Percentiles rank a stretch among this genome's conserved stretches.
Evolutionary conservation across 257 asterid species (phyloP).

Genomic region (Solanum clarkiae): DNA sequence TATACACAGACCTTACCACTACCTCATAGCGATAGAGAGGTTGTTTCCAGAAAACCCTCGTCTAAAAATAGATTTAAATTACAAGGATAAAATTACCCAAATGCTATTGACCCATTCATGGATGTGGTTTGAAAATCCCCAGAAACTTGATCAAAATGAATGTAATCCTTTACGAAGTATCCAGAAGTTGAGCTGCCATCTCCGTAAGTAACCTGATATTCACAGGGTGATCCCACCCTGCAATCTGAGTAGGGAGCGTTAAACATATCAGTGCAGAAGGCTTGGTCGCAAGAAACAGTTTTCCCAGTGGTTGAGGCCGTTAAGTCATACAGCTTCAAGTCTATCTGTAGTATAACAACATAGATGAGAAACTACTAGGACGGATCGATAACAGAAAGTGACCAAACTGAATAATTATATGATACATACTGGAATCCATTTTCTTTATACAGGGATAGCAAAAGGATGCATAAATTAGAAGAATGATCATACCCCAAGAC

Average conservation of each 20-base stretch:
- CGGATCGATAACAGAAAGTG: not conserved
- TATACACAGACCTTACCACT: too few species aligned
- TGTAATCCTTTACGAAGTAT: constrained; percentile 59
- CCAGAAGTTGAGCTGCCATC: constrained; percentile 91
- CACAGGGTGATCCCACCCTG: constrained; percentile 61
- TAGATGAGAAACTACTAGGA: not conserved
- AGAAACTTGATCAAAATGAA: constrained; percentile 61
- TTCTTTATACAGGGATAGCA: not conserved
- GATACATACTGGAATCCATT: not conserved
- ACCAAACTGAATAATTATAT: not conserved
- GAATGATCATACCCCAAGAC: constrained; percentile 49
- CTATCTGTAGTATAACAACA: constrained; percentile 39
- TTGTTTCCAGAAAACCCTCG: too few species aligned
- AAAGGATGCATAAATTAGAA: not conserved
- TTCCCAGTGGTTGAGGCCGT: constrained; percentile 65
- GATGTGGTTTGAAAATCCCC: constrained; percentile 64
- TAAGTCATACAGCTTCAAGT: constrained; percentile 61
- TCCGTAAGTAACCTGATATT: constrained; percentile 73
- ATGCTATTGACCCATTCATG: constrained; percentile 73
- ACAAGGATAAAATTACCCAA: constrained; percentile 58
- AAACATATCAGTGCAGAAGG: constrained; percentile 53
- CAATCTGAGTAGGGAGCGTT: constrained; percentile 46
- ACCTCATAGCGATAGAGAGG: too few species aligned
- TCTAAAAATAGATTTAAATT: not conserved
- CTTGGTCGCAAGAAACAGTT: constrained; percentile 57